phyloP scores from a whole-genome alignment of 148 eudicot genomes.

The Silene uniflora region DNA sequence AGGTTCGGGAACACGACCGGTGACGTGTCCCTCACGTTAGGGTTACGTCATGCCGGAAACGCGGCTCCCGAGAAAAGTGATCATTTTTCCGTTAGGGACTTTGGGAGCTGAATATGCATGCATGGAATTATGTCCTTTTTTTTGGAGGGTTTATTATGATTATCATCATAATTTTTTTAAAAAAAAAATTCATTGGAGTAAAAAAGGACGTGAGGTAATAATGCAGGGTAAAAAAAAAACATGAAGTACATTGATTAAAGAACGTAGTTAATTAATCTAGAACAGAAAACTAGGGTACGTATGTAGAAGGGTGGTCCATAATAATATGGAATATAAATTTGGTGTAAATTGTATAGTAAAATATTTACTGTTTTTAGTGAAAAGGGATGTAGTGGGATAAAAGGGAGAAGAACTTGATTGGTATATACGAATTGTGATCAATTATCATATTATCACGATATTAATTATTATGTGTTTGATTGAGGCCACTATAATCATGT shows the following conservation, averaged over 20 bases:
- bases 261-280: neutral
- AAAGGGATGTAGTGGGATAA: too few relatives aligned
- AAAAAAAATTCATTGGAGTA: neutral
- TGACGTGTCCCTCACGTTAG: constrained; percentile 80
- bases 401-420: neutral
- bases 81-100: constrained; percentile 31
- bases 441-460: too few relatives aligned
- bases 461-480: neutral
- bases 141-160: neutral
- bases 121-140: neutral
- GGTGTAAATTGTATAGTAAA: neutral
- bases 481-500: neutral
- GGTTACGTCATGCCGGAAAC: constrained; percentile 78
- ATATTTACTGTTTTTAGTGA: neutral
- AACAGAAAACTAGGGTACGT: neutral
- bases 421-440: neutral
- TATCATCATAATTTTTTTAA: neutral
- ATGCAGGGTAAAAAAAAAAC: neutral
- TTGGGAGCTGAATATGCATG: constrained; percentile 33
- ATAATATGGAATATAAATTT: too few relatives aligned
- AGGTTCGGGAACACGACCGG: constrained; percentile 51
- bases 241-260: neutral
- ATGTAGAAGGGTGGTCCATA: neutral
- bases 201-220: neutral
- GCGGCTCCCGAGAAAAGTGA: constrained; percentile 44